A percentile compares a stretch with the other conserved stretches of the same genome.
Conservation (phyloP, 352 stramenopile genomes). For the Halophytophthora batemanensis region DNA sequence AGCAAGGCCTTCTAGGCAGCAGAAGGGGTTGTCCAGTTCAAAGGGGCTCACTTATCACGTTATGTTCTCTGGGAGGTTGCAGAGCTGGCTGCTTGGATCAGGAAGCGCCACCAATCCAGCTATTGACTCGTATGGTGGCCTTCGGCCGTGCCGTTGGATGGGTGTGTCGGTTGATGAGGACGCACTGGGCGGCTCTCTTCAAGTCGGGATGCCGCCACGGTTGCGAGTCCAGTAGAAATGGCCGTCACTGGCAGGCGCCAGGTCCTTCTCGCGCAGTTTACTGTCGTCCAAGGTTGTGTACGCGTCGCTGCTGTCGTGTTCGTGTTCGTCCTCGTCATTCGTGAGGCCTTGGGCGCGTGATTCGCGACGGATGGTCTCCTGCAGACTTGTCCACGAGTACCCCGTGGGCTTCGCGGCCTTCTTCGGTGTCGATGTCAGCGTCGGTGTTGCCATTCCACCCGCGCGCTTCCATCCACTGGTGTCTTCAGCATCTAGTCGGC, state of each 20-base stretch:
- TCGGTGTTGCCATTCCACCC: conserved; percentile 2
- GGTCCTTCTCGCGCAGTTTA: conserved; percentile 4
- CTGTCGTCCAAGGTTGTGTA: conserved; percentile 15
- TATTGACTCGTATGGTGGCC: too few species aligned
- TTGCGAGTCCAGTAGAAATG: conserved; percentile 25
- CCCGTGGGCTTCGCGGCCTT: conserved; percentile 27
- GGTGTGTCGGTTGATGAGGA: conserved; percentile 10
- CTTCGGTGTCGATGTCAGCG: conserved; percentile 5
- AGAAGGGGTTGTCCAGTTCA: not conserved
- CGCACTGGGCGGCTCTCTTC: conserved; percentile 4
- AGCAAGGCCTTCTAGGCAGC: not conserved
- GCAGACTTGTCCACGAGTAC: conserved; percentile 78
- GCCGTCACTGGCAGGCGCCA: not conserved
- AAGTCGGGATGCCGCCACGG: conserved; percentile 15
- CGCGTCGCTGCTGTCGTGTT: conserved; percentile 16
- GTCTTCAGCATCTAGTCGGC: too few species aligned
- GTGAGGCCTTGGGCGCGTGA: conserved; percentile 59
- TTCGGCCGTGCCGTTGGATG: not conserved
- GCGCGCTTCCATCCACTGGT: too few species aligned
- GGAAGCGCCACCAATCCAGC: conserved; percentile 3
- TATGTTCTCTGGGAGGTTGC: conserved; percentile 18
- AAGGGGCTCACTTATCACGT: not conserved
- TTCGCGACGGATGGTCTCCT: conserved; percentile 69
- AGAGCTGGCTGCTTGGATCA: conserved; percentile 14
- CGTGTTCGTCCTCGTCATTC: conserved; percentile 40